Evolutionary conservation across 352 stramenopile genomes (phyloP).

Genomic region (Phytophthora niederhauseri): DNA sequence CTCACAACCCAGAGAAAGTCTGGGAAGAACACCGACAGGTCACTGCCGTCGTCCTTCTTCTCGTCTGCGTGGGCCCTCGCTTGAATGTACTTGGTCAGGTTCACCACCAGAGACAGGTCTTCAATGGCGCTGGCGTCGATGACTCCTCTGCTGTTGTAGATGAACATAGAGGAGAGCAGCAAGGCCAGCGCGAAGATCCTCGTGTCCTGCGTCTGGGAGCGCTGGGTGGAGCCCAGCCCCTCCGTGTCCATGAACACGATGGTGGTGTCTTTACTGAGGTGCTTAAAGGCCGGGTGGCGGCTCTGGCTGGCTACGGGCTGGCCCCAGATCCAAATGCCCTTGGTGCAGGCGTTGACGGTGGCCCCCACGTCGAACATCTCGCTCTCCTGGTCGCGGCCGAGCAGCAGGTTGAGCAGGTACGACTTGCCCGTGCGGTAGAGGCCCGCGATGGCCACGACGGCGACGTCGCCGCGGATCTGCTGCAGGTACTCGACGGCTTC

Average conservation of each 20-base stretch:
- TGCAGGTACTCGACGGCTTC: constrained; percentile 71
- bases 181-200: constrained; percentile 74
- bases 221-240: constrained; percentile 65
- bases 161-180: constrained; percentile 70
- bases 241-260: constrained; percentile 85
- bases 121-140: constrained; percentile 80
- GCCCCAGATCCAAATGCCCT: constrained; percentile 86
- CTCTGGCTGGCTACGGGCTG: constrained; percentile 37
- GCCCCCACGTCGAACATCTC: constrained; percentile 79
- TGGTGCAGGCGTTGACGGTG: constrained; percentile 80
- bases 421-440: constrained; percentile 85
- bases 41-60: constrained; percentile 28
- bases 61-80: constrained; percentile 35
- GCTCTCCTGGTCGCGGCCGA: constrained; percentile 47
- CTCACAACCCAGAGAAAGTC: constrained; percentile 82
- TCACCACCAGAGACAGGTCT: constrained; percentile 79
- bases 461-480: constrained; percentile 61
- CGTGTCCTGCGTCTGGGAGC: constrained; percentile 72
- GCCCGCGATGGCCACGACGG: constrained; percentile 72
- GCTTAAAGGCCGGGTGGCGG: constrained; percentile 39
- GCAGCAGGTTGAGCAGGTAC: constrained; percentile 77
- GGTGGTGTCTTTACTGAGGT: constrained; percentile 51
- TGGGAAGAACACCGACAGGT: constrained; percentile 69
- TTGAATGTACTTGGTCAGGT: constrained; percentile 80
- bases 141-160: constrained; percentile 82